Base-by-base conservation (phyloP, 2,329 filamentous ascomycete genomes). In the Aspergillus sp. region DNA sequence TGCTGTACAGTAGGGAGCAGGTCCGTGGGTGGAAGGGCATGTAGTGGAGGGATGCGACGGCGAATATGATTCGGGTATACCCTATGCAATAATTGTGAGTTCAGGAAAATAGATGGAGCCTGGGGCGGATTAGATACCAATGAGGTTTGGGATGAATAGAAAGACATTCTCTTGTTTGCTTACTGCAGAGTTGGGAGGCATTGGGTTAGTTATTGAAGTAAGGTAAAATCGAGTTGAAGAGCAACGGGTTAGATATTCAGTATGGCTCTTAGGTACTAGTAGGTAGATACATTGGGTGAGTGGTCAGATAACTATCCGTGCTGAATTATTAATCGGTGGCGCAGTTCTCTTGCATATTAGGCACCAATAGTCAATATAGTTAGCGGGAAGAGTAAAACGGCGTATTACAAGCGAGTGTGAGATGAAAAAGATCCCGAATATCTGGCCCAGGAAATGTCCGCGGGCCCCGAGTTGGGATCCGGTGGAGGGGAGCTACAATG, bases 11-110 rank as follows among this genome's bases (percentile, higher is more conserved):
- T 49, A 93, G 76, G 59, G 90, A 92, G 79, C 93, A 98, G 40
- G 93, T 96, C 68, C 93, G 89, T n/a, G 93, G 93, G 76, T 99
- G 95, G 55, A 98, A 86, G 52, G 95, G 93, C 95, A 99, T 99
- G 81, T 97, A 99, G 81, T 98, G 96, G 65, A 99, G 87, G 25
- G 93, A 97, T 47, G 90, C 90, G 68, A 97, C 80, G 67, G 93
- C 92, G 64, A 93, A 84, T 62, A 93, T 79, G 70, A 95, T 89
- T 68, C 90, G 87, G 57, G 79, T 82, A 76, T 93, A 93, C 65
- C 90, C 90, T 92, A 63, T 49, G 27, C 27, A 11, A 9, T 11
- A 3, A 8, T 7, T 31, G 27, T 31, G 27, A 55, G 23, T 61
- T 56, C 33, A 52, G 31, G 14, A 3, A 12, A 12, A 25, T 19